Base-by-base conservation (phyloP, 768 basidiomycete genomes). In the Lactarius indigo region DNA sequence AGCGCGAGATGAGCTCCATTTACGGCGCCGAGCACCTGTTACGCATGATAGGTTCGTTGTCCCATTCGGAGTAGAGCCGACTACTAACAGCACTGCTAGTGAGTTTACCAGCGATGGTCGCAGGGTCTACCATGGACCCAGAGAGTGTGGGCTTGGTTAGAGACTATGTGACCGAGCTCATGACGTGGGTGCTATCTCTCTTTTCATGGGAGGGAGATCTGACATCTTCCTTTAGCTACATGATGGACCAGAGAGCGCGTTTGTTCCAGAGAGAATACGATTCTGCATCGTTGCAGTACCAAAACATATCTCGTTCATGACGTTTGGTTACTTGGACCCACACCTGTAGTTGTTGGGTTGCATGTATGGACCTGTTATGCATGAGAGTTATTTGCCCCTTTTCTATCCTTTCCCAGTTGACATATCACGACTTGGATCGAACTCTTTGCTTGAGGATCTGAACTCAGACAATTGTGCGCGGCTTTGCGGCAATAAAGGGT, bases 1-100 rank as follows among this genome's bases (percentile, higher is more conserved):
- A 93, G 74, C 90, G 87, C 75, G 88, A 92, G 72, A 92, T 97
- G 89, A 94, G 92, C 74, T 79, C 85, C 60, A 82, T 98, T 8
- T 98, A 98, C 72, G 97, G 96, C 1, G 95, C 92, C 7, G 96
- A 98, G 74, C 97, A 99, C 77, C 75, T 99, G 4, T 75, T 98
- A 68, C 81, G 96, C 60, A 89, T 98, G 86, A 80, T 98, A 62
- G 96, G 96, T 96, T 68, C 64, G 86, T 81, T 58, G 33, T 52
- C 5, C 23, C n/a, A 39, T 39, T n/a, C 26, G 28, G 31, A n/a
- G 20, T 18, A 28, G 12, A 54, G 42, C 42, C n/a, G 6, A 9
- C 23, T 30, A 3, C 68, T 30, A 42, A 71, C 23, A 7, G 5
- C 37, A 17, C 13, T 35, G 20, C 20, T 69, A 97, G 96, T 98